These are phyloP conservation scores for Talaromyces sp. DNA, from an alignment of 2,329 filamentous ascomycete genomes.

Conservation along the genomic window DNA sequence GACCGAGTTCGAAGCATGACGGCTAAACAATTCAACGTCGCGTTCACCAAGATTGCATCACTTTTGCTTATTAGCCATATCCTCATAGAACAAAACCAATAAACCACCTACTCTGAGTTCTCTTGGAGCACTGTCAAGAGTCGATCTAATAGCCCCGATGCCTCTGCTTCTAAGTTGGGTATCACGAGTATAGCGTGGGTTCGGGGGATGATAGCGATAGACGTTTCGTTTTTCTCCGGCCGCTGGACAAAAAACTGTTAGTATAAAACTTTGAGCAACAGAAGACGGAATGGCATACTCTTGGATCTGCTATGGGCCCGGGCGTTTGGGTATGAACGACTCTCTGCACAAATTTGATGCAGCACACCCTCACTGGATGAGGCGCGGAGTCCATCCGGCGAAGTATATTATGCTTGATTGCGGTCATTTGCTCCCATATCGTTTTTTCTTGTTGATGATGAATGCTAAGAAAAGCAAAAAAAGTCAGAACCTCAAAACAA, in stretches of 20 bases:
- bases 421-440: conserved; percentile 81
- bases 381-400: conserved; percentile 78
- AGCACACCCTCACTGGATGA: conserved; percentile 79
- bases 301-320: conserved; percentile 74
- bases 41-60: conserved; percentile 83
- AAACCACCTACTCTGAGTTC: conserved; percentile 61
- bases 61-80: conserved; percentile 40
- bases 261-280: not conserved
- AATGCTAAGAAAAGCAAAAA: conserved; percentile 55
- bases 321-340: conserved; percentile 88
- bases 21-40: conserved; percentile 83
- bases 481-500: conserved; percentile 21
- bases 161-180: conserved; percentile 84
- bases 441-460: conserved; percentile 76
- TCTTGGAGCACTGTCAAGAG: conserved; percentile 83
- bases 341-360: conserved; percentile 94
- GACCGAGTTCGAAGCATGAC: conserved; percentile 78
- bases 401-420: conserved; percentile 85
- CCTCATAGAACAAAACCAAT: not conserved
- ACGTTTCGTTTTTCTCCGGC: conserved; percentile 75
- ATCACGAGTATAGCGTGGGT: conserved; percentile 77
- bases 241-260: conserved; percentile 43
- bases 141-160: conserved; percentile 82
- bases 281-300: conserved; percentile 54
- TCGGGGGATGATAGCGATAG: conserved; percentile 75